Evolutionary conservation across 106 monocot species (phyloP).

Genomic region (Dendrobium officinale): DNA sequence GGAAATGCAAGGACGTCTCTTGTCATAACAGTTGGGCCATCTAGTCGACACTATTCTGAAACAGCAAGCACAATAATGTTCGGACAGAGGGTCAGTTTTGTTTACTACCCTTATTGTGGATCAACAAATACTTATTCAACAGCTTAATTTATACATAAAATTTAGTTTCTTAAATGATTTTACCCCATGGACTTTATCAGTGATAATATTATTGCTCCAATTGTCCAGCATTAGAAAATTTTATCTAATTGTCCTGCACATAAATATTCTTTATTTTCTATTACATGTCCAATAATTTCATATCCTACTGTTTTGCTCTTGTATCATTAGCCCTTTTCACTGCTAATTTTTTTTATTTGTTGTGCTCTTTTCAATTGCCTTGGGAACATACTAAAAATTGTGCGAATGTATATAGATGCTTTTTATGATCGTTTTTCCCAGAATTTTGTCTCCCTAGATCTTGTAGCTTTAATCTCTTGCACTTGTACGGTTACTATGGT

Average conservation of each 20-base stretch:
- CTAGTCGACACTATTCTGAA: conserved; percentile 48
- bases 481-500: background rate
- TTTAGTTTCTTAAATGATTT: background rate
- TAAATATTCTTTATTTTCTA: background rate
- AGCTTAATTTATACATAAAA: background rate
- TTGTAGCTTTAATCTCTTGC: background rate
- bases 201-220: background rate
- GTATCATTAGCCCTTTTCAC: background rate
- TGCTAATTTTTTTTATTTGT: background rate
- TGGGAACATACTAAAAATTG: background rate
- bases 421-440: background rate
- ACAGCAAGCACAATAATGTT: conserved; percentile 76
- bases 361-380: background rate
- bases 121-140: background rate
- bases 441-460: background rate
- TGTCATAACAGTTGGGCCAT: conserved; percentile 61
- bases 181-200: background rate
- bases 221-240: background rate
- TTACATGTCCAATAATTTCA: background rate
- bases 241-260: background rate
- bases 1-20: conserved; percentile 76
- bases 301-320: background rate
- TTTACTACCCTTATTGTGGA: conserved; percentile 2
- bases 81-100: conserved; percentile 54
- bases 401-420: background rate